Percentiles rank a stretch among this genome's conserved stretches.
phyloP scores from a whole-genome alignment of 1,284 basidiomycete species.

The Trametes sp. region DNA sequence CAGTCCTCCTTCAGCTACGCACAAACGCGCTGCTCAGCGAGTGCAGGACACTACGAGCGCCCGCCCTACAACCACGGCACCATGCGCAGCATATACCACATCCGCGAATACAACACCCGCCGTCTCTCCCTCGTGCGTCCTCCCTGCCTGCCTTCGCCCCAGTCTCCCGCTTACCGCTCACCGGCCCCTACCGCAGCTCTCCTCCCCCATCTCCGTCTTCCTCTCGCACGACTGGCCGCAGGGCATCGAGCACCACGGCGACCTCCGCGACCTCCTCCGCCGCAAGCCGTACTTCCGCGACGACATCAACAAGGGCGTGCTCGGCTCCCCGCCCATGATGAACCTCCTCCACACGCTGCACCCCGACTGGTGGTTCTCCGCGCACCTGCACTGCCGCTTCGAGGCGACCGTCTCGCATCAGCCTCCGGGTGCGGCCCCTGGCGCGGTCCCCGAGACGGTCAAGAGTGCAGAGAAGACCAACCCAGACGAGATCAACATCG shows the following conservation, averaged over 20 bases:
- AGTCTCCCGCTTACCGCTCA: constrained; percentile 9
- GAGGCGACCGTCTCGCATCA: constrained; percentile 74
- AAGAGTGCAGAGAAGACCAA: constrained; percentile 55
- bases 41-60: constrained; percentile 72
- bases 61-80: constrained; percentile 74
- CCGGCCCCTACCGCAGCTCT: constrained; percentile 51
- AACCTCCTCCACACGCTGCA: constrained; percentile 77
- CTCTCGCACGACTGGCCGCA: constrained; percentile 98
- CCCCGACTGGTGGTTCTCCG: constrained; percentile 95
- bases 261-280: constrained; percentile 70
- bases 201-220: constrained; percentile 75
- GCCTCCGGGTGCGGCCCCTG: not conserved
- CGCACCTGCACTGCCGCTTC: constrained; percentile 91
- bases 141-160: not conserved
- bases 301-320: constrained; percentile 74
- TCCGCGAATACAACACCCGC: constrained; percentile 85
- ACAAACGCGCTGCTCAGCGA: not conserved
- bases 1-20: not conserved
- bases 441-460: constrained; percentile 57
- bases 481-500: constrained; percentile 54
- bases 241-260: constrained; percentile 84
- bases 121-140: constrained; percentile 79
- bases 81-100: constrained; percentile 91
- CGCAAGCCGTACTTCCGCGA: constrained; percentile 85
- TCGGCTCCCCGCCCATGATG: constrained; percentile 93